A percentile compares a stretch with the other conserved stretches of the same genome.
phyloP scores from a whole-genome alignment of 2,329 filamentous ascomycete species.

The Diaporthe ilicicola region DNA sequence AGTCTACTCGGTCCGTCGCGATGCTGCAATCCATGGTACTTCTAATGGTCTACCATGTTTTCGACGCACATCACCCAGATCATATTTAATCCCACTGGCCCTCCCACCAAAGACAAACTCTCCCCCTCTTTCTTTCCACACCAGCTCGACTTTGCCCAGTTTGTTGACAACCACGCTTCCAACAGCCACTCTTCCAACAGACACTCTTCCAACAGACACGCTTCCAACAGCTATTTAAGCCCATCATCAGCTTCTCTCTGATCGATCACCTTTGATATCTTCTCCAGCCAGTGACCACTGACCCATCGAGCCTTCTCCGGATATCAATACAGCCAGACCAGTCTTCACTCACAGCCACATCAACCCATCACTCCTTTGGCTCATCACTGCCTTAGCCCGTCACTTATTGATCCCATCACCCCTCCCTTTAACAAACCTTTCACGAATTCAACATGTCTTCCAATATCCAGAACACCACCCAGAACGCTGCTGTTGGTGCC shows the following conservation, averaged over 20 bases:
- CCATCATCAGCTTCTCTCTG: background rate
- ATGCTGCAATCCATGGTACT: background rate
- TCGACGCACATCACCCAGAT: background rate
- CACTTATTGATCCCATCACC: too few species aligned
- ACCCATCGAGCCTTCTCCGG: background rate
- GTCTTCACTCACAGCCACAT: too few species aligned
- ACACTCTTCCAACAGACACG: too few species aligned
- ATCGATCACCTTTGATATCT: background rate
- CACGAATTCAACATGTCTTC: constrained; percentile 6
- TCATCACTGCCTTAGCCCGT: background rate
- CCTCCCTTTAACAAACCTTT: background rate
- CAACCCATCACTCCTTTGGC: too few species aligned
- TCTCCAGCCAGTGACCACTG: background rate
- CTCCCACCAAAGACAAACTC: background rate
- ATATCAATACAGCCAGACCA: too few species aligned
- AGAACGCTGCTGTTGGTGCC: background rate
- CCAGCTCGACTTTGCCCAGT: background rate
- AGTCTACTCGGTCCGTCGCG: background rate
- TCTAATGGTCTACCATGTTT: background rate
- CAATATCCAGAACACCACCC: background rate
- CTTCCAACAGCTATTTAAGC: background rate
- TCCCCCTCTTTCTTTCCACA: background rate
- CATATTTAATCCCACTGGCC: constrained; percentile 9
- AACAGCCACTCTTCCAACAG: background rate
- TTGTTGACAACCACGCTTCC: background rate